Percentiles rank a stretch among this genome's conserved stretches.
Evolutionary conservation across 441 rosid genomes (phyloP).

Genomic region (Gossypium trilobum): DNA sequence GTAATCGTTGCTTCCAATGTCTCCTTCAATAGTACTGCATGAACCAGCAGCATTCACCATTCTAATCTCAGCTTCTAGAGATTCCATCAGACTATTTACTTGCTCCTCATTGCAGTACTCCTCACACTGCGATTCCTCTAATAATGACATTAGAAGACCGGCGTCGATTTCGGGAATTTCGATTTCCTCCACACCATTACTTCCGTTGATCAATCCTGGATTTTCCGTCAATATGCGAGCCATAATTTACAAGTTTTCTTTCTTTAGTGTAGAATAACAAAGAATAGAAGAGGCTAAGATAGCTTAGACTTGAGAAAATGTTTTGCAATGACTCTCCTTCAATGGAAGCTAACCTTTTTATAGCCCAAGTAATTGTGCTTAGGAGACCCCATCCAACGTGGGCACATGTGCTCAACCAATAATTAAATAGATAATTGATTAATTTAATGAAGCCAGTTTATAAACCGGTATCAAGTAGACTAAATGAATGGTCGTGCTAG

Average conservation of each 20-base stretch:
- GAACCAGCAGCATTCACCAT: background rate
- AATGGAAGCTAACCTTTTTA: background rate
- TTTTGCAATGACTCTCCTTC: background rate
- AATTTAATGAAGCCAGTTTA: too few species aligned
- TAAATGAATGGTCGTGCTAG: background rate
- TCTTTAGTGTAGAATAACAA: background rate
- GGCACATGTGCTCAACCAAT: slow-evolving; percentile 3
- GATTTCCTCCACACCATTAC: background rate
- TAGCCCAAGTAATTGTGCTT: background rate
- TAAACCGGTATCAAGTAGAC: too few species aligned
- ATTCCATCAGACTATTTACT: slow-evolving; percentile 22
- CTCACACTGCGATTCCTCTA: slow-evolving; percentile 27
- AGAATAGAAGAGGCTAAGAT: background rate
- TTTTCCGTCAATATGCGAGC: slow-evolving; percentile 13
- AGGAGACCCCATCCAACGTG: background rate
- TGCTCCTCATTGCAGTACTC: slow-evolving; percentile 20
- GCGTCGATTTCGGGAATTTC: background rate
- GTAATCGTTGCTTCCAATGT: background rate
- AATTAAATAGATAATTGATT: background rate
- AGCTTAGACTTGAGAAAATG: background rate
- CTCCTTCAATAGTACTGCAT: background rate
- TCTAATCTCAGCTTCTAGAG: slow-evolving; percentile 31
- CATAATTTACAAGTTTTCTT: background rate
- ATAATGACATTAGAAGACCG: slow-evolving; percentile 17
- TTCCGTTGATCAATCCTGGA: background rate